Base-by-base conservation (phyloP, 2,329 filamentous ascomycete species). In the Colletotrichum tropicale region DNA sequence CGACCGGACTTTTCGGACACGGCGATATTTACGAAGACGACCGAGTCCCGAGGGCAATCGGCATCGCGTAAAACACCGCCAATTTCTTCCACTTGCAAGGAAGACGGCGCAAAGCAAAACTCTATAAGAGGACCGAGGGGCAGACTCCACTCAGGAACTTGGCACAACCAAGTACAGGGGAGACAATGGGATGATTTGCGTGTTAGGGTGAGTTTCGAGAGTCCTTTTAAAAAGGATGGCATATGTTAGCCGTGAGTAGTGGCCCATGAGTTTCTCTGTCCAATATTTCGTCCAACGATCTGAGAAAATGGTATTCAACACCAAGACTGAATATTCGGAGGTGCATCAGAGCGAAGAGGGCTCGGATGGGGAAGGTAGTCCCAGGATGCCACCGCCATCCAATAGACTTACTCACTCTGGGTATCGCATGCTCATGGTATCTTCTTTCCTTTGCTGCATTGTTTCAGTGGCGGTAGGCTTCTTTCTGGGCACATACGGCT, bases 181-280 rank as follows among this genome's bases (percentile, higher is more conserved):
- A 21, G 43, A 21, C 43, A 48, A 48, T 48, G 43, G 43, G 10
- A 48, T 48, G 43, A 21, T 48, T 21, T 13, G 43, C 2, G n/a
- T 48, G n/a, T 21, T 21, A 4, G n/a, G n/a, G 43, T 48, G n/a
- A 13, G 1, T 48, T 48, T 48, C 6, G 0, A 48, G 9, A 13
- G 18, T 48, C n/a, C 43, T 48, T 0, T 48, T 48, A 48, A 48
- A 48, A 13, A 48, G 43, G 38, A 48, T 48, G 43, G 43, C n/a
- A 21, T 48, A 48, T 1, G 10, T 48, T 4, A 21, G 43, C 43
- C 43, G 2, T 48, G 0, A 0, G 1, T 2, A 48, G n/a, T 6
- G n/a, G 43, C n/a, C 10, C 43, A 21, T n/a, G n/a, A n/a, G 10
- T 1, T 48, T 12, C 2, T 48, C n/a, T 48, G 43, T 10, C n/a